A percentile compares a stretch with the other conserved stretches of the same genome.
Conservation (phyloP, 108 stramenopile species). For the Fragilaria radians region DNA sequence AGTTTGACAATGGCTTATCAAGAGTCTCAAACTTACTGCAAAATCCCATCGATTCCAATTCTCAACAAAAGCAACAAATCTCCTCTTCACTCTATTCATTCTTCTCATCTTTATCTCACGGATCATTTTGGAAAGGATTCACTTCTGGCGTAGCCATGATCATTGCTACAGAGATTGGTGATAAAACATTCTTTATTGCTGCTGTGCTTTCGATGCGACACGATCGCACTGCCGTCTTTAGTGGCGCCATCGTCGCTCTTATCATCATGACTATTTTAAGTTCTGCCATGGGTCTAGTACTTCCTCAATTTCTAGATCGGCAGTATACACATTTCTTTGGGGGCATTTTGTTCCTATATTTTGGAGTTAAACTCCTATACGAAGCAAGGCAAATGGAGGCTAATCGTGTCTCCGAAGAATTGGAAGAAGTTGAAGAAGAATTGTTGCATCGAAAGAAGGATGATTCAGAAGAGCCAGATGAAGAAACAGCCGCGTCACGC, state of each 20-base stretch:
- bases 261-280: constrained; percentile 94
- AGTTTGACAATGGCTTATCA: constrained; percentile 12
- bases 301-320: constrained; percentile 83
- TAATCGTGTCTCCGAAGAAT: constrained; percentile 88
- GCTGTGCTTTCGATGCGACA: constrained; percentile 96
- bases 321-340: constrained; percentile 94
- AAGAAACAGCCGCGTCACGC: constrained; percentile 7
- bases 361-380: constrained; percentile 89
- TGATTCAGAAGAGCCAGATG: constrained; percentile 26
- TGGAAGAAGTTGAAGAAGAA: constrained; percentile 98
- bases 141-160: constrained; percentile 82
- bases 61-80: no score
- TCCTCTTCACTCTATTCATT: background rate
- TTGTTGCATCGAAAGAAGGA: constrained; percentile 53
- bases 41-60: background rate
- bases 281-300: constrained; percentile 87
- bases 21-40: constrained; percentile 2
- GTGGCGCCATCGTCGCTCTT: constrained; percentile 85
- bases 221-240: constrained; percentile 85
- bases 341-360: constrained; percentile 94
- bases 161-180: constrained; percentile 98
- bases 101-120: background rate
- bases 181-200: constrained; percentile 99
- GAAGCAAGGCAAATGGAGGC: constrained; percentile 80
- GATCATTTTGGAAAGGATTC: constrained; percentile 56